phyloP scores from a whole-genome alignment of 345 rosid species.

The Pistacia integerrima region DNA sequence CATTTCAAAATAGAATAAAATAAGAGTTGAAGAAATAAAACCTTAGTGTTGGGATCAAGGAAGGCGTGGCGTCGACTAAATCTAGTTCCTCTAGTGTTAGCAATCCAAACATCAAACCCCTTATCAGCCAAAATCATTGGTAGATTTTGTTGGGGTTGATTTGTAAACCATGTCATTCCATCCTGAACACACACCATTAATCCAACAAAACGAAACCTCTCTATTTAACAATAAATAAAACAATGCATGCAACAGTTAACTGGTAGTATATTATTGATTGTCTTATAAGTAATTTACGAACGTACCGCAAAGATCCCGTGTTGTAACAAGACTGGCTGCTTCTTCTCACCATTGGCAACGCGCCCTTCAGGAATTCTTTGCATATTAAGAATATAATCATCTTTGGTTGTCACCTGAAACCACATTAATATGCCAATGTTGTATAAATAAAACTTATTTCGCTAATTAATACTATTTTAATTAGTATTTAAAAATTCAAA shows the following conservation, averaged over 20 bases:
- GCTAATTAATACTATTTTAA: neutral
- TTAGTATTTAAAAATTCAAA: too few species aligned
- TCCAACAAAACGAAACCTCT: neutral
- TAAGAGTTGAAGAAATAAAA: too few species aligned
- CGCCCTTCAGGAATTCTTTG: conserved; percentile 79
- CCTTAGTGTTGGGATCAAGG: conserved; percentile 40
- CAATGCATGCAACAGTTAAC: too few species aligned
- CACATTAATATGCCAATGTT: too few species aligned
- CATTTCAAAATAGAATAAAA: too few species aligned
- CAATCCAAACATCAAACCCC: conserved; percentile 95
- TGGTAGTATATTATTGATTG: too few species aligned
- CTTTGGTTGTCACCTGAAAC: conserved; percentile 65
- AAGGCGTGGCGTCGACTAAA: conserved; percentile 64
- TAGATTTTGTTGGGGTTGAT: conserved; percentile 71
- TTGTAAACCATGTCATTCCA: conserved; percentile 87
- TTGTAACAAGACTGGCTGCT: conserved; percentile 75
- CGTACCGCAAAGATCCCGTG: conserved; percentile 89
- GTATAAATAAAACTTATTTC: neutral
- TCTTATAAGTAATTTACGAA: conserved; percentile 4
- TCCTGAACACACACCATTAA: conserved; percentile 44
- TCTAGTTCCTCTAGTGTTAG: conserved; percentile 80
- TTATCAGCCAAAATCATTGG: conserved; percentile 76
- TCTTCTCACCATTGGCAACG: conserved; percentile 7
- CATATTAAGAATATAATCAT: conserved; percentile 72
- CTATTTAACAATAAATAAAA: too few species aligned